A percentile compares a stretch with the other conserved stretches of the same genome.
Conservation (phyloP, 495 filamentous ascomycete genomes). For the Penicillium longicatenatum region DNA sequence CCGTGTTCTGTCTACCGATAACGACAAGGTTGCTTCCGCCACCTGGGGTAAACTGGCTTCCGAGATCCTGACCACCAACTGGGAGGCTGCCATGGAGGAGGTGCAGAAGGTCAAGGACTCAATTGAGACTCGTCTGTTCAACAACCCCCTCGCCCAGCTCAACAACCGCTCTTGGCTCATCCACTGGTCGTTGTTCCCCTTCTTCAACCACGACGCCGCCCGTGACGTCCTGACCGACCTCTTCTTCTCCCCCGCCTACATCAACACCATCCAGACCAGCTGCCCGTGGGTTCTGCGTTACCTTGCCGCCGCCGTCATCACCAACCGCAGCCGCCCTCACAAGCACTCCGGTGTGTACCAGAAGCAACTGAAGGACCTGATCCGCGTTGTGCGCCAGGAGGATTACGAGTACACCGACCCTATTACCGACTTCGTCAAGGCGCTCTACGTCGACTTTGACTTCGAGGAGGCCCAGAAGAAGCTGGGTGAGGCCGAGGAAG, state of each 20-base stretch:
- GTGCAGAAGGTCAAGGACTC: slow-evolving; percentile 88
- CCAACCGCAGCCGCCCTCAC: slow-evolving; percentile 80
- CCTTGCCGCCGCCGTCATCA: slow-evolving; percentile 92
- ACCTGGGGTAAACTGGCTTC: slow-evolving; percentile 96
- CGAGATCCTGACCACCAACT: slow-evolving; percentile 89
- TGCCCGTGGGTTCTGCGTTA: slow-evolving; percentile 98
- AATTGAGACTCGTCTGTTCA: slow-evolving; percentile 90
- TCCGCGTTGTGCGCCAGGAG: slow-evolving; percentile 93
- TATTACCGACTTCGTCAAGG: slow-evolving; percentile 93
- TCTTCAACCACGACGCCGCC: slow-evolving; percentile 95
- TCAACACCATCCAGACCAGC: slow-evolving; percentile 98
- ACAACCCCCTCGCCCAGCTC: slow-evolving; percentile 91
- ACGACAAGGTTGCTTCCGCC: slow-evolving; percentile 91
- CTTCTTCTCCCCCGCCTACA: slow-evolving; percentile 93
- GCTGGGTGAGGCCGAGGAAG: slow-evolving; percentile 86
- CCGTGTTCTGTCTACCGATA: slow-evolving; percentile 94
- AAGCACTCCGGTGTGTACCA: slow-evolving; percentile 84
- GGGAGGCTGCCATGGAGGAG: slow-evolving; percentile 96
- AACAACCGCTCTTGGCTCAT: slow-evolving; percentile 94
- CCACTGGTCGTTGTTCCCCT: slow-evolving; percentile 98
- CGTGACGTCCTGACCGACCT: slow-evolving; percentile 89
- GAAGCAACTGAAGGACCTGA: slow-evolving; percentile 96
- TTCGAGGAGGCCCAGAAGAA: slow-evolving; percentile 97
- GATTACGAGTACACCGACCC: slow-evolving; percentile 96
- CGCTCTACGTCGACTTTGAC: slow-evolving; percentile 96